Percentiles rank a stretch among this genome's conserved stretches.
These are phyloP conservation scores for Melanopsichium pennsylvanicum DNA, from an alignment of 1,284 basidiomycete species.

Conservation along the genomic window DNA sequence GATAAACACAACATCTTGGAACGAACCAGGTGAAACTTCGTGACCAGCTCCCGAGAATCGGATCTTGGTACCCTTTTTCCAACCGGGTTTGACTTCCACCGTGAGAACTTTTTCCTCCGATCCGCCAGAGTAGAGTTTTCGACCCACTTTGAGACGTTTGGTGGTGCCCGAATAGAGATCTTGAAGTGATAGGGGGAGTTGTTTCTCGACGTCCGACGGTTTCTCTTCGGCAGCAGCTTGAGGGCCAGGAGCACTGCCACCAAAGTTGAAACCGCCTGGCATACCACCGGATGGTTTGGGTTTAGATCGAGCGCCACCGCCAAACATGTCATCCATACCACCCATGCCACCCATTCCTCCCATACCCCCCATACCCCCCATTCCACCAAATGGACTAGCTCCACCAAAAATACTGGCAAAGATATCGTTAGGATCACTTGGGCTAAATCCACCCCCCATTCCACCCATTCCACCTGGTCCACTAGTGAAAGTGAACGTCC, in stretches of 20 bases:
- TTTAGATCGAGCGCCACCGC: slow-evolving; percentile 35
- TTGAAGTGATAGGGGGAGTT: slow-evolving; percentile 84
- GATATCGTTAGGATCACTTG: slow-evolving; percentile 84
- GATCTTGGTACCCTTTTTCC: slow-evolving; percentile 66
- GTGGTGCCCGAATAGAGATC: slow-evolving; percentile 89
- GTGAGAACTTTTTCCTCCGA: slow-evolving; percentile 86
- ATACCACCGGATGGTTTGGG: slow-evolving; percentile 33
- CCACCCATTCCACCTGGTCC: slow-evolving; percentile 37
- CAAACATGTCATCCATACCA: slow-evolving; percentile 56
- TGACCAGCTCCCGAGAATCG: slow-evolving; percentile 62
- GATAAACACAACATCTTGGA: slow-evolving; percentile 64
- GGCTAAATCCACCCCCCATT: slow-evolving; percentile 57
- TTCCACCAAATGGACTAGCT: slow-evolving; percentile 44
- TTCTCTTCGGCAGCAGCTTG: slow-evolving; percentile 21
- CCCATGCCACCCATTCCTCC: slow-evolving; percentile 57
- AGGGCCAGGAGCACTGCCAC: slow-evolving; percentile 5
- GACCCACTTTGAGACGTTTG: slow-evolving; percentile 88
- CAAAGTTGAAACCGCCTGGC: slow-evolving; percentile 30
- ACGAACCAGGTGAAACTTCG: slow-evolving; percentile 55
- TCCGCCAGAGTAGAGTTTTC: slow-evolving; percentile 75
- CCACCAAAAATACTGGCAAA: slow-evolving; percentile 75
- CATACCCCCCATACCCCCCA: slow-evolving; percentile 47
- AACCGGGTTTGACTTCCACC: slow-evolving; percentile 63
- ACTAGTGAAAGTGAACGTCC: slow-evolving; percentile 52
- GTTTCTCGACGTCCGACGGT: slow-evolving; percentile 77